phyloP scores from a whole-genome alignment of 2,329 filamentous ascomycete species.

The Davidsoniella virescens region DNA sequence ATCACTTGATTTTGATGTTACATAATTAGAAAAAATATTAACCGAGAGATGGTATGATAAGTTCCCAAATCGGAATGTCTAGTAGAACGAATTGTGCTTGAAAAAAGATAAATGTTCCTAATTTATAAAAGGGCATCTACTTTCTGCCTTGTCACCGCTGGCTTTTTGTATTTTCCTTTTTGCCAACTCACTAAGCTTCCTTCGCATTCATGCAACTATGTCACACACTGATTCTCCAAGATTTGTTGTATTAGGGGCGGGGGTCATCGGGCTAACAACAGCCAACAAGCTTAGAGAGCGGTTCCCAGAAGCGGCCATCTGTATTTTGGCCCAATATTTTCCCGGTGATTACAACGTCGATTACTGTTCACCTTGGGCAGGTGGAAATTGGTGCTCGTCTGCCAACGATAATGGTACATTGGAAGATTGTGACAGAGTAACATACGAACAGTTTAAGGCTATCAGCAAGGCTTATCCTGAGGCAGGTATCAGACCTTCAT shows the following conservation, averaged over 20 bases:
- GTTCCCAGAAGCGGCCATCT: constrained; percentile 29
- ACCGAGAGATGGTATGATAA: too few relatives aligned
- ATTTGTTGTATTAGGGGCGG: constrained; percentile 30
- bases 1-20: too few relatives aligned
- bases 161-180: too few relatives aligned
- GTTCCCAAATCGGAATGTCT: too few relatives aligned
- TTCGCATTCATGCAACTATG: too few relatives aligned
- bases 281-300: constrained; percentile 39
- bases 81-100: too few relatives aligned
- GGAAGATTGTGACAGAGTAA: constrained; percentile 14
- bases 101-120: too few relatives aligned
- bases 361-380: constrained; percentile 69
- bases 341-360: constrained; percentile 72
- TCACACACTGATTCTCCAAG: not conserved
- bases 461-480: constrained; percentile 27
- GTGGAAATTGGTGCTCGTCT: constrained; percentile 50
- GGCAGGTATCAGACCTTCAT: constrained; percentile 34
- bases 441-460: constrained; percentile 13
- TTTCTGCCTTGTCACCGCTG: too few relatives aligned
- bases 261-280: constrained; percentile 46
- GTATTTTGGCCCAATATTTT: constrained; percentile 62
- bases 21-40: too few relatives aligned
- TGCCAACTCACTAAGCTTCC: too few relatives aligned
- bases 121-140: too few relatives aligned
- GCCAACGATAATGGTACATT: constrained; percentile 24